These are phyloP conservation scores for Cystofilobasidium ferigula DNA, from an alignment of 768 basidiomycete genomes.

Conservation along the genomic window DNA sequence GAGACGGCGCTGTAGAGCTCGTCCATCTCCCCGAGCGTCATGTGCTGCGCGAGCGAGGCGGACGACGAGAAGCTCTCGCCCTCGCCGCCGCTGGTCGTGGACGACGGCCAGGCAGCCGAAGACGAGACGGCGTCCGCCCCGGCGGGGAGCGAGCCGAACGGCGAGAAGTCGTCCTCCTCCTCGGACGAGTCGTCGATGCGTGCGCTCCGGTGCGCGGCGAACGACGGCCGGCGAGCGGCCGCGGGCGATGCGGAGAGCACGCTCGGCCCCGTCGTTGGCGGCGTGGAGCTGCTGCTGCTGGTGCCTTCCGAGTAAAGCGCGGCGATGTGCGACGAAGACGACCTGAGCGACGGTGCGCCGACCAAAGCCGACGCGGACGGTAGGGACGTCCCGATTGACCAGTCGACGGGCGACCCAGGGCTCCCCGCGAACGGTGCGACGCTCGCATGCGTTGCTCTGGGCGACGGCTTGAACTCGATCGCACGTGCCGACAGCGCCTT, in stretches of 20 bases:
- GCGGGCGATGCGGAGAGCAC: too few relatives aligned
- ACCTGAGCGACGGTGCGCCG: constrained; percentile 46
- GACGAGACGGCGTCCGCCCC: constrained; percentile 49
- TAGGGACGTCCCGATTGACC: constrained; percentile 1
- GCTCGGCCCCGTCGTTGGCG: too few relatives aligned
- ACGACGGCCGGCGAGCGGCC: constrained; percentile 31
- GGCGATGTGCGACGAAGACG: constrained; percentile 17
- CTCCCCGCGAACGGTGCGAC: background rate
- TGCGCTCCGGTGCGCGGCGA: background rate
- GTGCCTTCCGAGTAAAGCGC: background rate
- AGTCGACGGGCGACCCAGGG: background rate
- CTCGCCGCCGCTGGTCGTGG: constrained; percentile 20
- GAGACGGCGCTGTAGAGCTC: constrained; percentile 14
- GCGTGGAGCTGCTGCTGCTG: background rate
- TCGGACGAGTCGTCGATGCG: constrained; percentile 47
- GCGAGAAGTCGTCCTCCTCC: constrained; percentile 40
- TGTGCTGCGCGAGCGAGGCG: constrained; percentile 26
- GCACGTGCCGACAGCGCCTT: constrained; percentile 17
- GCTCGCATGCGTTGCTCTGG: background rate
- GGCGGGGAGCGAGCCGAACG: constrained; percentile 45
- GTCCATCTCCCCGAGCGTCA: constrained; percentile 15
- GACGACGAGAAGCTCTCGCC: constrained; percentile 13
- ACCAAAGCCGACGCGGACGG: background rate
- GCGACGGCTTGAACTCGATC: constrained; percentile 20
- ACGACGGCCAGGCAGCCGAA: constrained; percentile 27